phyloP scores from a whole-genome alignment of 2,329 filamentous ascomycete genomes.

The Aspergillus felis region DNA sequence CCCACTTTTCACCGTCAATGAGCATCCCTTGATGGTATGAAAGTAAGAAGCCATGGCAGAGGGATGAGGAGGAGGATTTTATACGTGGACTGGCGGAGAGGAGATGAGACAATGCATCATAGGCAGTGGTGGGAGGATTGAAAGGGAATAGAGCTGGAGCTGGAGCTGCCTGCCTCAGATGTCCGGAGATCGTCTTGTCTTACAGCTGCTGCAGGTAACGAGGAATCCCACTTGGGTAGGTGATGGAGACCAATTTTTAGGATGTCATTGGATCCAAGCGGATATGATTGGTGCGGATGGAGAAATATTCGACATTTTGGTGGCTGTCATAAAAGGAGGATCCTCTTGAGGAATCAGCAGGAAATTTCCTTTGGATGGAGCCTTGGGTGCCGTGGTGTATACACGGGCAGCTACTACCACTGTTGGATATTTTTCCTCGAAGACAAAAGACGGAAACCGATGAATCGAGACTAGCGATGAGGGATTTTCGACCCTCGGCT shows the following conservation, averaged over 20 bases:
- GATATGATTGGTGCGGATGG: not conserved
- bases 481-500: not conserved
- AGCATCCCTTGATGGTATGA: constrained; percentile 54
- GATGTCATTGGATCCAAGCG: not conserved
- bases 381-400: no score
- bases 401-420: no score
- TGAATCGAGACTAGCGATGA: not conserved
- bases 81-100: constrained; percentile 12
- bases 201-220: not conserved
- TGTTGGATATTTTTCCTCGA: no score
- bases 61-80: constrained; percentile 15
- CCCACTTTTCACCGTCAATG: constrained; percentile 92
- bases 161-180: not conserved
- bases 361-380: no score
- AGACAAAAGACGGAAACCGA: not conserved
- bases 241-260: not conserved
- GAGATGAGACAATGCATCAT: not conserved
- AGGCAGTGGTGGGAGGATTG: constrained; percentile 5
- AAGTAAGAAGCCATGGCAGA: constrained; percentile 4
- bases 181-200: not conserved
- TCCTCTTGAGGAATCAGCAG: not conserved
- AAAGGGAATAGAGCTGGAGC: constrained; percentile 4
- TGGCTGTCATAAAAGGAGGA: not conserved
- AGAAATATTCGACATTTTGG: not conserved
- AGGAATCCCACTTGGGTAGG: not conserved